Percentiles rank a stretch among this genome's conserved stretches.
Evolutionary conservation across 2,329 filamentous ascomycete species (phyloP).

Genomic region (Fusarium beomiforme): DNA sequence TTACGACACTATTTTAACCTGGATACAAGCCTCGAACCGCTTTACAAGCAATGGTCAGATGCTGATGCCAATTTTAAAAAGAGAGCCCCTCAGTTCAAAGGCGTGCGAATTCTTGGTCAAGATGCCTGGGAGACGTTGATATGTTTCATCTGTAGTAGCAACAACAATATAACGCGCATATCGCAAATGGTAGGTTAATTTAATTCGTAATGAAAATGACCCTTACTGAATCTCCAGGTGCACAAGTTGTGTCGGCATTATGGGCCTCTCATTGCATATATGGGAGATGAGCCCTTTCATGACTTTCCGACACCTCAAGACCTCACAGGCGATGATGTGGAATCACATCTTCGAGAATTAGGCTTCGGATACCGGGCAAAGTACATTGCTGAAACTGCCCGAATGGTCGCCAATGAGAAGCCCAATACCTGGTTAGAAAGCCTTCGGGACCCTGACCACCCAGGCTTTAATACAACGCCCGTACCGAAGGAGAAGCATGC

Average conservation of each 20-base stretch:
- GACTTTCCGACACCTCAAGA: slow-evolving; percentile 85
- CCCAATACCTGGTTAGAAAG: slow-evolving; percentile 79
- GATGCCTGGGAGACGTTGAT: slow-evolving; percentile 96
- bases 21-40: slow-evolving; percentile 73
- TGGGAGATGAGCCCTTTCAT: slow-evolving; percentile 79
- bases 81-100: slow-evolving; percentile 86
- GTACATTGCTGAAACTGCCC: slow-evolving; percentile 88
- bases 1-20: slow-evolving; percentile 90
- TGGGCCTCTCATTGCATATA: slow-evolving; percentile 76
- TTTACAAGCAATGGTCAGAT: slow-evolving; percentile 89
- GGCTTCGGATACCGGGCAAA: slow-evolving; percentile 96
- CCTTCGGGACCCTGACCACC: slow-evolving; percentile 80
- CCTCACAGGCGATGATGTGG: slow-evolving; percentile 79
- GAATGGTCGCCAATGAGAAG: slow-evolving; percentile 73
- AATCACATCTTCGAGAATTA: slow-evolving; percentile 79
- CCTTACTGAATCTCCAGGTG: slow-evolving; percentile 57
- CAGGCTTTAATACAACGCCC: slow-evolving; percentile 59
- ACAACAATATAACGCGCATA: slow-evolving; percentile 96
- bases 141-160: slow-evolving; percentile 97
- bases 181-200: slow-evolving; percentile 80
- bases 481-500: slow-evolving; percentile 60
- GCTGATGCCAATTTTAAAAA: slow-evolving; percentile 89
- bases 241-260: slow-evolving; percentile 91
- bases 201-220: neutral
- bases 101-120: slow-evolving; percentile 91